Evolutionary conservation across 306 rosid genomes (phyloP), one percentile per base, ranked within the genome.

Genomic region (Quercus bicolor): DNA sequence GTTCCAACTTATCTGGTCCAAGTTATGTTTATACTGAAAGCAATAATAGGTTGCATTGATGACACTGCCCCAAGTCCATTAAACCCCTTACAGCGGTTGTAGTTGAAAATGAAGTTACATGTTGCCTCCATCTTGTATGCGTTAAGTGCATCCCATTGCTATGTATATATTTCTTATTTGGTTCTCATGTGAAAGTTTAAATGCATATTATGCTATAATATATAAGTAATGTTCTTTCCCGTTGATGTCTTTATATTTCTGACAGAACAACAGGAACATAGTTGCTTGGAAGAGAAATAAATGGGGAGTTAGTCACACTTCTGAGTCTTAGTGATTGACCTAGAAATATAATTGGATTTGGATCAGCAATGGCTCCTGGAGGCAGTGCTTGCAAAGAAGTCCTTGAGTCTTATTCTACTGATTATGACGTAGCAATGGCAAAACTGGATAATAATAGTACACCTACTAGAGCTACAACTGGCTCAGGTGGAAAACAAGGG

Each of bases 351-450:
- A 56, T 70, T 68, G 71, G 77, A 85, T 78, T 82, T 68, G 82
- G 79, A 84, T 79, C 73, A 71, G 68, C 56, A 29, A 89, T 92
- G 97, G 91, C 97, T 87, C 95, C 90, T 23, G 91, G 95, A 77
- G 87, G 87, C 73, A 75, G 89, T 73, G 82, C 83, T 85, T 91
- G 87, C 88, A 88, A 86, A 83, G 91, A 89, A 86, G 87, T 91
- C 81, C 85, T 84, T 51, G 93, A 89, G 72, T 88, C 90, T 73
- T 86, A 83, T 55, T 80, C 69, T 52, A 54, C 88, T 70, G 95
- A 89, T 62, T 85, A 85, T 86, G 93, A 91, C 75, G 75, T 76
- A 16, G 81, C 89, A 73, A 88, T 75, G 68, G 76, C 89, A 69
- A 91, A 91, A 80, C 81, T 84, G 45, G 97, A 88, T 76, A 80